phyloP scores from a whole-genome alignment of 2,329 filamentous ascomycete species.

The Ascochyta lentis region DNA sequence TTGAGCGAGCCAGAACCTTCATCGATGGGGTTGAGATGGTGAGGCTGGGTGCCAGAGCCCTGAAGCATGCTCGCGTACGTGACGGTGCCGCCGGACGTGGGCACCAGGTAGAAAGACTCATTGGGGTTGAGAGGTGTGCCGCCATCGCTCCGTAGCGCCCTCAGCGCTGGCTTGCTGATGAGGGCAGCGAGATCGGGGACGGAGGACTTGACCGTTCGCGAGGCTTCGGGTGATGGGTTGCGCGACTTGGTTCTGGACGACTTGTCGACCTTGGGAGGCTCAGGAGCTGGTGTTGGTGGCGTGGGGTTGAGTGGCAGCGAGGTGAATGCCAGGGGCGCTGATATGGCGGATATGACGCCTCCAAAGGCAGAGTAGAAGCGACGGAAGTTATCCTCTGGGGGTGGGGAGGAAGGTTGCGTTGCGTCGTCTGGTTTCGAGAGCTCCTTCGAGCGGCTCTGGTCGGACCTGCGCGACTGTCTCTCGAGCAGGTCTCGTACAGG shows the following conservation, averaged over 20 bases:
- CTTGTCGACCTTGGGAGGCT: constrained; percentile 28
- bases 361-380: constrained; percentile 94
- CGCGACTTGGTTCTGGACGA: constrained; percentile 32
- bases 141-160: constrained; percentile 73
- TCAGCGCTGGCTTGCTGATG: constrained; percentile 84
- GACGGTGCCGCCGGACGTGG: constrained; percentile 86
- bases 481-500: constrained; percentile 44
- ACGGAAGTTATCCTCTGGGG: constrained; percentile 78
- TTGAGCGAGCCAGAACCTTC: constrained; percentile 48
- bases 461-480: constrained; percentile 39
- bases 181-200: constrained; percentile 82
- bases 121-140: constrained; percentile 55
- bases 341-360: constrained; percentile 84
- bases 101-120: constrained; percentile 84
- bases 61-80: constrained; percentile 88
- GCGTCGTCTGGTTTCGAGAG: constrained; percentile 21
- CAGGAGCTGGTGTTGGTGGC: constrained; percentile 36
- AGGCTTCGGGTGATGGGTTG: constrained; percentile 37
- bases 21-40: constrained; percentile 45
- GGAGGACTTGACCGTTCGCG: constrained; percentile 47
- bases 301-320: constrained; percentile 73
- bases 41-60: constrained; percentile 45
- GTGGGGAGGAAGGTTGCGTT: constrained; percentile 27
- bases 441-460: constrained; percentile 25
- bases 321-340: constrained; percentile 89